phyloP scores from a whole-genome alignment of 1,284 basidiomycete genomes.

The Volvariella volvacea region DNA sequence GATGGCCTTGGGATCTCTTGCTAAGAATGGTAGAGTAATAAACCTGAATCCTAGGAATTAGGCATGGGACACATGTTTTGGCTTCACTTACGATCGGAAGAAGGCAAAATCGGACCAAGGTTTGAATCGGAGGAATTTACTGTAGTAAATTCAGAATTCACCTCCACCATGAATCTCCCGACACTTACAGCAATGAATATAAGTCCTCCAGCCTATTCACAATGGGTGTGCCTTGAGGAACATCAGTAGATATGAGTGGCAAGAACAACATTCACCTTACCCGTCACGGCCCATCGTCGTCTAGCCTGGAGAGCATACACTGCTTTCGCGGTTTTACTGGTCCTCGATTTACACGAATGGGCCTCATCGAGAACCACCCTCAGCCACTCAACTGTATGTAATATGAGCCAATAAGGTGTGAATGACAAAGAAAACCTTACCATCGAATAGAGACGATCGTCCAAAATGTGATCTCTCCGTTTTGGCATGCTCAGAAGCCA shows the following conservation, averaged over 20 bases:
- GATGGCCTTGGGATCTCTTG: slow-evolving; percentile 83
- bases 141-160: slow-evolving; percentile 21
- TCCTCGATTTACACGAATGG: slow-evolving; percentile 90
- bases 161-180: slow-evolving; percentile 2
- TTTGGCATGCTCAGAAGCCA: slow-evolving; percentile 80
- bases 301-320: slow-evolving; percentile 79
- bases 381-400: slow-evolving; percentile 64
- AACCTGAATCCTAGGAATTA: slow-evolving; percentile 47
- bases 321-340: slow-evolving; percentile 87
- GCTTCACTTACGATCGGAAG: slow-evolving; percentile 65
- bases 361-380: slow-evolving; percentile 86
- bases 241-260: background rate
- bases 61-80: background rate
- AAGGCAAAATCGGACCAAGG: slow-evolving; percentile 91
- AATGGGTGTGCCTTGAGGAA: slow-evolving; percentile 78
- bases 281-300: slow-evolving; percentile 88
- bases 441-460: slow-evolving; percentile 63
- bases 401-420: slow-evolving; percentile 4
- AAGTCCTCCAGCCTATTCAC: slow-evolving; percentile 94
- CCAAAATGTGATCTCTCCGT: slow-evolving; percentile 38
- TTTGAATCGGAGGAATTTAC: slow-evolving; percentile 84
- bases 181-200: slow-evolving; percentile 73
- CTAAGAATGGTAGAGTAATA: slow-evolving; percentile 84
- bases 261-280: slow-evolving; percentile 22
- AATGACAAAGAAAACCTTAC: slow-evolving; percentile 32